These are phyloP conservation scores for Boletus insuetus DNA, from an alignment of 768 basidiomycete genomes.

Conservation along the genomic window DNA sequence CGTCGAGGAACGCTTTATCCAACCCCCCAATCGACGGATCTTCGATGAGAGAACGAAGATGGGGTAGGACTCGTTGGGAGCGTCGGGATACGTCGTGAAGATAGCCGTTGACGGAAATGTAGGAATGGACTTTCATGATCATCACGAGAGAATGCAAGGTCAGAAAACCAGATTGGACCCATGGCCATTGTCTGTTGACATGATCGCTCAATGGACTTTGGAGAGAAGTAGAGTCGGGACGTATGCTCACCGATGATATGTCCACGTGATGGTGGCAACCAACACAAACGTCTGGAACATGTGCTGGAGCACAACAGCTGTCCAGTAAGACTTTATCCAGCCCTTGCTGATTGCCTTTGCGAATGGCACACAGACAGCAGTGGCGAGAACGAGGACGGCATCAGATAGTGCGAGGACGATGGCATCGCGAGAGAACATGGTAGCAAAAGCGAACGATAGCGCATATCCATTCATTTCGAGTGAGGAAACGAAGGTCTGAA, in stretches of 20 bases:
- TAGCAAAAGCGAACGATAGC: conserved; percentile 76
- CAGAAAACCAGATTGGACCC: conserved; percentile 93
- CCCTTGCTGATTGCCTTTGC: conserved; percentile 72
- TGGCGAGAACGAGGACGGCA: conserved; percentile 72
- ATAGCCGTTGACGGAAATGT: conserved; percentile 84
- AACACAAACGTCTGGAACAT: conserved; percentile 70
- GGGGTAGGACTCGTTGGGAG: conserved; percentile 40
- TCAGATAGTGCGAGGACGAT: conserved; percentile 82
- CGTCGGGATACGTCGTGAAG: conserved; percentile 56
- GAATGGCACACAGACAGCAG: conserved; percentile 79
- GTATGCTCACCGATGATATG: conserved; percentile 67
- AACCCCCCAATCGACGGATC: conserved; percentile 55
- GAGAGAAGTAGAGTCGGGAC: neutral
- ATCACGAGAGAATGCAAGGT: conserved; percentile 86
- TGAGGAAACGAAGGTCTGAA: conserved; percentile 74
- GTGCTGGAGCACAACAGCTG: conserved; percentile 79
- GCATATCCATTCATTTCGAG: conserved; percentile 77
- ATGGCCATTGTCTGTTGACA: conserved; percentile 81
- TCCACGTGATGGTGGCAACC: conserved; percentile 80
- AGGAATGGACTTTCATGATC: conserved; percentile 97
- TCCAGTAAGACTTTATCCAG: conserved; percentile 80
- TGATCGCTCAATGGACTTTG: neutral
- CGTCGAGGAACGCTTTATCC: conserved; percentile 56
- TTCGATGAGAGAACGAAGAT: conserved; percentile 47
- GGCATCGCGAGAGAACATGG: conserved; percentile 85